Conservation (phyloP, 2,329 filamentous ascomycete species). For the Sporothrix pallida region DNA sequence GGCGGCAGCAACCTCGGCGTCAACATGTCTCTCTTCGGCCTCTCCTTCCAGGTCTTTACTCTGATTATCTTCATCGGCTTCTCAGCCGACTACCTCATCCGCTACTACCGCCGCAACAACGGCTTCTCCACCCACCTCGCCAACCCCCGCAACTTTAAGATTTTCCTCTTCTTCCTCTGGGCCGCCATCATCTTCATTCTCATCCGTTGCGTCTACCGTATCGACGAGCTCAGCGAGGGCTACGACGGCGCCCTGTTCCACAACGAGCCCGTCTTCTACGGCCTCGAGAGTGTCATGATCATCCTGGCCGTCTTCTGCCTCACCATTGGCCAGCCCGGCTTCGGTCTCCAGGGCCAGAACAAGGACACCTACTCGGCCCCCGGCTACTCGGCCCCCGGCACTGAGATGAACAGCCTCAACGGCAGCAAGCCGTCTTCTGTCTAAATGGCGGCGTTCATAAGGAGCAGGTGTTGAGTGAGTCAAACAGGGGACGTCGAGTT, state of each 20-base stretch:
- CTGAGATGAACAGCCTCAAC: conserved; percentile 20
- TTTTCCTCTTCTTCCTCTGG: conserved; percentile 59
- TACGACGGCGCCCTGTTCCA: conserved; percentile 62
- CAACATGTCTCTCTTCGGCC: conserved; percentile 58
- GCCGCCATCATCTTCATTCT: conserved; percentile 65
- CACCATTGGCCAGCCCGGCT: conserved; percentile 36
- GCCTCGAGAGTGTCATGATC: conserved; percentile 54
- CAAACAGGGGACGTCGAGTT: neutral
- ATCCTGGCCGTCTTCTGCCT: conserved; percentile 37
- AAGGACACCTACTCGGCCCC: neutral
- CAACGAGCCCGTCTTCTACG: conserved; percentile 59
- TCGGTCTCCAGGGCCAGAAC: conserved; percentile 32
- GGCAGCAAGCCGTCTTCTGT: conserved; percentile 25
- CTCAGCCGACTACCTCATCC: conserved; percentile 56
- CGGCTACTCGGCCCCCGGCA: conserved; percentile 3
- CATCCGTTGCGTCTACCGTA: conserved; percentile 61
- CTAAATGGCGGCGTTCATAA: neutral
- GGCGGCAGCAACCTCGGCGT: conserved; percentile 56
- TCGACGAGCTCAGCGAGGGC: conserved; percentile 68
- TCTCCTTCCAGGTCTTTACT: conserved; percentile 63
- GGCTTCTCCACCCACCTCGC: neutral
- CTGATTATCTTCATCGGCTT: conserved; percentile 58
- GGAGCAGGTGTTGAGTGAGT: neutral
- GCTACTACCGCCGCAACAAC: conserved; percentile 44
- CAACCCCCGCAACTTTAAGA: conserved; percentile 26